Evolutionary conservation across 2,329 filamentous ascomycete species (phyloP).

Genomic region (Sclerotinia borealis): DNA sequence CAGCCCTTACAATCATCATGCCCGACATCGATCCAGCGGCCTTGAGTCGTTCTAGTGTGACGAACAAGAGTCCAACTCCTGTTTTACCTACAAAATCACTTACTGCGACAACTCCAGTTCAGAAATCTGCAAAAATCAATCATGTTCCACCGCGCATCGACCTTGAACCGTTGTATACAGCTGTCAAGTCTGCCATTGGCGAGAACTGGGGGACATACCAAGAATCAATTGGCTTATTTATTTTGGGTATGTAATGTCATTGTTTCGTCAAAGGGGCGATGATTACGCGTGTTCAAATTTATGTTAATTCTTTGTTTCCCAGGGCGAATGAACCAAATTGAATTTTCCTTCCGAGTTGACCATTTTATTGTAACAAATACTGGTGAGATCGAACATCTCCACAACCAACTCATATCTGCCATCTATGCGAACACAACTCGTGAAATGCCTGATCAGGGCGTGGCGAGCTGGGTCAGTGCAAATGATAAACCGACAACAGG

Average conservation of each 20-base stretch:
- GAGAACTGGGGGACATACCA: conserved; percentile 62
- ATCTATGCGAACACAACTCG: conserved; percentile 65
- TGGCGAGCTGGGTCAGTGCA: conserved; percentile 65
- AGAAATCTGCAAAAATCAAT: conserved; percentile 49
- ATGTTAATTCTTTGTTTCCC: conserved; percentile 29
- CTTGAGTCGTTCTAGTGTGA: conserved; percentile 48
- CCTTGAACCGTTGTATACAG: conserved; percentile 57
- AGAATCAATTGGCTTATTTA: conserved; percentile 55
- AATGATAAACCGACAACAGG: conserved; percentile 59
- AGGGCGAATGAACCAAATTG: conserved; percentile 59
- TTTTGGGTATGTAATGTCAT: conserved; percentile 46
- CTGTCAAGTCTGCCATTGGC: conserved; percentile 53
- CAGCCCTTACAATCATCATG: conserved; percentile 39
- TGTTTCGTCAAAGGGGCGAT: not conserved
- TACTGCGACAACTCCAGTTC: conserved; percentile 44
- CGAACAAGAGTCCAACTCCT: conserved; percentile 52
- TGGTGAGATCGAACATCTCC: conserved; percentile 54
- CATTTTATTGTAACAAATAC: conserved; percentile 48
- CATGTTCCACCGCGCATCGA: conserved; percentile 63
- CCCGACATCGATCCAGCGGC: conserved; percentile 68
- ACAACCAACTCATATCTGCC: conserved; percentile 62
- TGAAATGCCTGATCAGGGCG: conserved; percentile 61
- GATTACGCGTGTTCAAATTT: not conserved
- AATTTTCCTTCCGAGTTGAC: conserved; percentile 54
- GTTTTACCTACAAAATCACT: conserved; percentile 54